phyloP scores from a whole-genome alignment of 805 yeast species.

The Kluyveromyces wickerhamii region DNA sequence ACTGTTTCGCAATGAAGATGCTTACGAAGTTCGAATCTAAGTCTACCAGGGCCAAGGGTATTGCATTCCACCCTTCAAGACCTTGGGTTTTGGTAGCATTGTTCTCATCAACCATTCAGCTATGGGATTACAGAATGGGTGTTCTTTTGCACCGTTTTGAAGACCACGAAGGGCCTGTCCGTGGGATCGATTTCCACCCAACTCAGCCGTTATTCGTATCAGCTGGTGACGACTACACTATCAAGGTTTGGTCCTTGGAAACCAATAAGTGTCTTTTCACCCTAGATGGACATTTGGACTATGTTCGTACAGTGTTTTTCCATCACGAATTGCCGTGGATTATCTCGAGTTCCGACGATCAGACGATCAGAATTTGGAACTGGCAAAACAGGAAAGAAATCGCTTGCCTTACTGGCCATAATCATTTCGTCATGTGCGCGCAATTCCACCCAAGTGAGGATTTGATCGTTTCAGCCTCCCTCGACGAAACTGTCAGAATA shows the following conservation, averaged over 20 bases:
- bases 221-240: constrained; percentile 94
- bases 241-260: constrained; percentile 92
- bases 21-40: constrained; percentile 89
- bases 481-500: constrained; percentile 97
- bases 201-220: constrained; percentile 96
- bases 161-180: constrained; percentile 97
- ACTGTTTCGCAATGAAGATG: constrained; percentile 62
- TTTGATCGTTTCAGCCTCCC: constrained; percentile 86
- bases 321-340: constrained; percentile 98
- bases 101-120: constrained; percentile 95
- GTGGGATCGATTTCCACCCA: constrained; percentile 93
- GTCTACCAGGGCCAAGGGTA: constrained; percentile 95
- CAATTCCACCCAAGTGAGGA: constrained; percentile 96
- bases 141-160: constrained; percentile 92
- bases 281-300: constrained; percentile 88
- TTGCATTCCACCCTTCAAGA: constrained; percentile 87
- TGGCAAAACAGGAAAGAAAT: constrained; percentile 98
- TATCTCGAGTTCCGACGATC: constrained; percentile 93
- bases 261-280: constrained; percentile 89
- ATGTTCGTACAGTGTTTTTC: constrained; percentile 88
- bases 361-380: constrained; percentile 97
- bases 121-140: constrained; percentile 99
- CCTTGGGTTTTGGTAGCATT: constrained; percentile 96
- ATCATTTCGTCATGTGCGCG: constrained; percentile 97
- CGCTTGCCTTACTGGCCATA: constrained; percentile 96